Evolutionary conservation across 352 stramenopile genomes (phyloP).

Genomic region (Phytophthora multivora): DNA sequence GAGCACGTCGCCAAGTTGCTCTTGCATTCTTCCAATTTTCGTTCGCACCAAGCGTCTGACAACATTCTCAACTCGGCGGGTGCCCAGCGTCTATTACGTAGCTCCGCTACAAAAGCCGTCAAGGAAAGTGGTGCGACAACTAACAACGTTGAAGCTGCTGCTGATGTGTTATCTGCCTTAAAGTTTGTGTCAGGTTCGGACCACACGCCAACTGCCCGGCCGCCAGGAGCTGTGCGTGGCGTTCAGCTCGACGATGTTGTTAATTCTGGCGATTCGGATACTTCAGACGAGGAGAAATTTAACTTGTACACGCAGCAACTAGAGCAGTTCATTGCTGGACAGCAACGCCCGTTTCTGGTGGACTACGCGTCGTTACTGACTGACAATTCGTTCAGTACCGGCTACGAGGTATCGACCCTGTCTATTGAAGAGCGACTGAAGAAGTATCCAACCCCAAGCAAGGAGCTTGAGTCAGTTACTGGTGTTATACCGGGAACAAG

Average conservation of each 20-base stretch:
- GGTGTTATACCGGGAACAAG: background rate
- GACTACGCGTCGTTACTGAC: conserved; percentile 71
- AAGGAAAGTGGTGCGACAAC: conserved; percentile 1
- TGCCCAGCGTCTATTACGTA: conserved; percentile 54
- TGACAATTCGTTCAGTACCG: conserved; percentile 85
- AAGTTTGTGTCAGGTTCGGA: conserved; percentile 39
- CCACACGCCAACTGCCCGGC: conserved; percentile 28
- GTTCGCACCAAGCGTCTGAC: conserved; percentile 85
- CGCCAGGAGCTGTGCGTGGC: background rate
- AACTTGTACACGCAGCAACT: conserved; percentile 70
- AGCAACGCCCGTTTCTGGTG: conserved; percentile 83
- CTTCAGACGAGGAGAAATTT: conserved; percentile 43
- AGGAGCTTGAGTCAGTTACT: conserved; percentile 44
- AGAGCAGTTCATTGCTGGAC: conserved; percentile 58
- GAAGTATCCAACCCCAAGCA: conserved; percentile 42
- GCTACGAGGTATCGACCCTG: conserved; percentile 71
- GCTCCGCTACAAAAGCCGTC: conserved; percentile 17
- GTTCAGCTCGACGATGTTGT: conserved; percentile 31
- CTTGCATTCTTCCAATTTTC: conserved; percentile 83
- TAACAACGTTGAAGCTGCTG: background rate
- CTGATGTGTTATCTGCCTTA: conserved; percentile 28
- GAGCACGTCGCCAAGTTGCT: conserved; percentile 64
- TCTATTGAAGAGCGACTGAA: conserved; percentile 69
- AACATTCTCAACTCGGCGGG: conserved; percentile 84
- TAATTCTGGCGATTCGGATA: conserved; percentile 28